A percentile compares a stretch with the other conserved stretches of the same genome.
Evolutionary conservation across 2,329 filamentous ascomycete genomes (phyloP).

Genomic region (Dactylellina haptotyla): DNA sequence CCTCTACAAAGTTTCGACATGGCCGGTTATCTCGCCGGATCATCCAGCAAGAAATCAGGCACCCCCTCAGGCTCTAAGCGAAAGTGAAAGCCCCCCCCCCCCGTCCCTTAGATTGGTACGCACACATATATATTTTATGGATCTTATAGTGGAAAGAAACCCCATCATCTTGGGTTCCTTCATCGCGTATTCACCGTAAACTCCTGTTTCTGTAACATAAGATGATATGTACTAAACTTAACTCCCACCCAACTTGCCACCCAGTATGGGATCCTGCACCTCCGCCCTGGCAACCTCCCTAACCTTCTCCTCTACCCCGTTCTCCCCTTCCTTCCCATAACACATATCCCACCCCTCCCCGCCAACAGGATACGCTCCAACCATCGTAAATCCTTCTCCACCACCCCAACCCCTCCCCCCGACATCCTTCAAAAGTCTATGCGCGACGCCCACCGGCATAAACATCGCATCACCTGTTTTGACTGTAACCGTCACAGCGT

Average conservation of each 20-base stretch:
- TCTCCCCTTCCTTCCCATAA: conserved; percentile 63
- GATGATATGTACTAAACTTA: conserved; percentile 52
- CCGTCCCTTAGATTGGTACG: no score
- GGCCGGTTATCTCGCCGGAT: conserved; percentile 72
- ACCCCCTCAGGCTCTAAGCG: conserved; percentile 21
- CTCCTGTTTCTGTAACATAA: no score
- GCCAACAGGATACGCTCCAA: conserved; percentile 67
- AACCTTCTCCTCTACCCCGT: conserved; percentile 64
- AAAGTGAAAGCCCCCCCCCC: conserved; percentile 14
- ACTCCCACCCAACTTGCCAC: conserved; percentile 61
- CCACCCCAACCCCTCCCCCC: conserved; percentile 27
- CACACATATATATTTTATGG: no score
- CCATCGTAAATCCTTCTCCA: conserved; percentile 66
- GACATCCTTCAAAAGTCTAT: conserved; percentile 62
- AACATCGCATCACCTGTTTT: conserved; percentile 69
- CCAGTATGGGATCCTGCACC: conserved; percentile 64
- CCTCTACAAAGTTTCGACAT: conserved; percentile 70
- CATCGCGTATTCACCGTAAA: no score
- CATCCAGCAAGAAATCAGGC: conserved; percentile 40
- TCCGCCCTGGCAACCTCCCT: conserved; percentile 62
- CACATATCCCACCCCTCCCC: conserved; percentile 67
- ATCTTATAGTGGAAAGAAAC: conserved; percentile 11
- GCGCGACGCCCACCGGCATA: conserved; percentile 68
- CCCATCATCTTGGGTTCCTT: no score
- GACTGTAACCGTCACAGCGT: conserved; percentile 66